These are phyloP conservation scores for Zasmidium citrigriseum DNA, from an alignment of 2,329 filamentous ascomycete species.

Conservation along the genomic window DNA sequence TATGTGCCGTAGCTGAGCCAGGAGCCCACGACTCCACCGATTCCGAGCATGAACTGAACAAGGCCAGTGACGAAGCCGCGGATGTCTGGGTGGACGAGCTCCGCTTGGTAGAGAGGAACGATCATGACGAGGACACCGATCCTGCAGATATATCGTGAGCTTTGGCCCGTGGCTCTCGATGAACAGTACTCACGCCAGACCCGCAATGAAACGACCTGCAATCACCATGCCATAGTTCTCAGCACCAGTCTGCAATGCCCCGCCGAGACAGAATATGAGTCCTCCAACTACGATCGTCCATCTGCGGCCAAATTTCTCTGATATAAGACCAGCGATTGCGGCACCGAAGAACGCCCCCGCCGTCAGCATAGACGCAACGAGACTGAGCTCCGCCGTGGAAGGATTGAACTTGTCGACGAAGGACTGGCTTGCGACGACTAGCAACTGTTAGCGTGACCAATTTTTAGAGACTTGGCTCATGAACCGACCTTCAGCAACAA, in stretches of 20 bases:
- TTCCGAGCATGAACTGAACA: slow-evolving; percentile 46
- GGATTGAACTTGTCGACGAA: neutral
- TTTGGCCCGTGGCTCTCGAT: too few relatives aligned
- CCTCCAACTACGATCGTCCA: slow-evolving; percentile 69
- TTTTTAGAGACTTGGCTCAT: too few relatives aligned
- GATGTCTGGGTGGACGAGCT: slow-evolving; percentile 38
- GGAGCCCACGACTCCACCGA: slow-evolving; percentile 39
- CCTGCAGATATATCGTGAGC: too few relatives aligned
- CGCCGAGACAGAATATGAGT: slow-evolving; percentile 28
- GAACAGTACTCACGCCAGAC: slow-evolving; percentile 17
- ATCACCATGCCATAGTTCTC: slow-evolving; percentile 22
- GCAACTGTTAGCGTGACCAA: too few relatives aligned
- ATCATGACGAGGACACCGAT: slow-evolving; percentile 32
- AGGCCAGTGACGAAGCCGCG: slow-evolving; percentile 46
- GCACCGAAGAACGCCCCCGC: slow-evolving; percentile 7
- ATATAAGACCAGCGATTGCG: neutral
- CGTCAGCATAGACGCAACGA: slow-evolving; percentile 8
- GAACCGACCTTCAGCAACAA: neutral
- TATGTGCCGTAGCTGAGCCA: slow-evolving; percentile 27
- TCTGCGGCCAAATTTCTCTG: slow-evolving; percentile 59
- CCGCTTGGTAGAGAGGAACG: slow-evolving; percentile 41
- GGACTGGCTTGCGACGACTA: neutral
- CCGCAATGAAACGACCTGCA: slow-evolving; percentile 24
- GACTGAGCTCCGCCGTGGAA: neutral
- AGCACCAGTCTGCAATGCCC: slow-evolving; percentile 29